Conservation (phyloP, 2,329 filamentous ascomycete genomes). For the Diaporthe citriasiana region DNA sequence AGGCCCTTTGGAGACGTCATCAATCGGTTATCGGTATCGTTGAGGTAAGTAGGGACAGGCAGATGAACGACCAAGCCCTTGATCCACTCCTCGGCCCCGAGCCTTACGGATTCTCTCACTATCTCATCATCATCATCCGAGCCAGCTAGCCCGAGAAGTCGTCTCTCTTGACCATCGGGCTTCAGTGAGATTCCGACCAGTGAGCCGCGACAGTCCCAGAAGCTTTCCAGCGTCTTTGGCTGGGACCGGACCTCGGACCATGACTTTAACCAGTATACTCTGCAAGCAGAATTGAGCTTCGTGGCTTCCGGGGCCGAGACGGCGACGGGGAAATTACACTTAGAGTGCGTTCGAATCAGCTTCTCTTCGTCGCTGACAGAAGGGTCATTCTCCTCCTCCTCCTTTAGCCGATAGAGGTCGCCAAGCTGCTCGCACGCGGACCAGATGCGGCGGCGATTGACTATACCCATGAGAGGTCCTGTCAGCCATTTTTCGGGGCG, state of each 20-base stretch:
- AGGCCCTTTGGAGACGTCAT: slow-evolving; percentile 6
- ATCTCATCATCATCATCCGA: not conserved
- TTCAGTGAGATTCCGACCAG: not conserved
- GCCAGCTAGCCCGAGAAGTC: not conserved
- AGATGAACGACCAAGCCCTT: not conserved
- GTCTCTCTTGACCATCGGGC: not conserved
- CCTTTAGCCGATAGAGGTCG: not conserved
- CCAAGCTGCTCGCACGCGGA: slow-evolving; percentile 13
- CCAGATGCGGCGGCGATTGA: slow-evolving; percentile 30
- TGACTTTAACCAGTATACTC: slow-evolving; percentile 1
- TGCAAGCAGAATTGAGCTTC: not conserved
- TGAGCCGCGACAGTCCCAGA: not conserved
- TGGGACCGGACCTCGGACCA: not conserved
- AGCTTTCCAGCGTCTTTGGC: not conserved
- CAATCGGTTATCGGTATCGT: not conserved
- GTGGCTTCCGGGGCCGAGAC: not conserved
- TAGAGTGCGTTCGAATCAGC: not conserved
- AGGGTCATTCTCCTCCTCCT: not conserved
- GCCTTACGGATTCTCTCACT: not conserved
- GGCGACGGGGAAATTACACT: too few relatives aligned
- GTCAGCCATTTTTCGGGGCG: slow-evolving; percentile 10
- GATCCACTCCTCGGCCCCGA: not conserved
- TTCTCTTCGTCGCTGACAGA: not conserved
- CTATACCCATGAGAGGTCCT: not conserved
- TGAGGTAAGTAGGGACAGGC: not conserved